Base-by-base conservation (phyloP, 371 early-diverging fungal species). In the Saksenaea oblongispora region DNA sequence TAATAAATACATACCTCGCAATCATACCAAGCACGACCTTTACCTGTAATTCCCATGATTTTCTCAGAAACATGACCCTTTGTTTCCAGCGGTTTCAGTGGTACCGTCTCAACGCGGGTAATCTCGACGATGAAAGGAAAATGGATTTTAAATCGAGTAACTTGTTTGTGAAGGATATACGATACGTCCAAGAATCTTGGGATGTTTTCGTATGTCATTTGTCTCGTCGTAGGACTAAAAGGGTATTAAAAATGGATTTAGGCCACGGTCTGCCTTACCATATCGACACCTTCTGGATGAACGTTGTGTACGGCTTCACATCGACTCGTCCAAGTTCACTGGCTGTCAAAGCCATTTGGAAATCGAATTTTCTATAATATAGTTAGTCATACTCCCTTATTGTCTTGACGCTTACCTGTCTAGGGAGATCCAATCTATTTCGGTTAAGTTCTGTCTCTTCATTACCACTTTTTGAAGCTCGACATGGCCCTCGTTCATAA, bases 231-330 rank as follows among this genome's bases (percentile, higher is more conserved):
- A 0, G 83, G 80, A 28, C 76, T 78, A 18, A 59, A 9, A 34
- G 10, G 47, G n/a, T 36, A 5, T 9, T 41, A 42, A 35, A 26
- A 28, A 34, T 17, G 34, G 14, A 18, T 13, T 15, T 3, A 62
- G 34, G n/a, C 15, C 10, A 28, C 5, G 34, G 4, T 11, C 15
- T 28, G 31, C 13, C 39, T 63, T 80, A 80, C 80, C 78, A 68
- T 9, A 82, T 66, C 17, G 81, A 72, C 0, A 75, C 53, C 42
- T 74, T 73, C 44, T 80, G 76, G n/a, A 72, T 71, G 58, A 84
- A 84, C 0, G 82, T 73, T 2, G 61, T 73, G 36, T 73, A 82
- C 0, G 84, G 84, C 31, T 78, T 79, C 4, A 78, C 78, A 47
- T 82, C 76, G n/a, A 47, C 27, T 5, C 81, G 59, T 7, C 75